Evolutionary conservation across 2,329 filamentous ascomycete genomes (phyloP), one percentile per base, ranked within the genome.

Genomic region (Penicillium sp.): DNA sequence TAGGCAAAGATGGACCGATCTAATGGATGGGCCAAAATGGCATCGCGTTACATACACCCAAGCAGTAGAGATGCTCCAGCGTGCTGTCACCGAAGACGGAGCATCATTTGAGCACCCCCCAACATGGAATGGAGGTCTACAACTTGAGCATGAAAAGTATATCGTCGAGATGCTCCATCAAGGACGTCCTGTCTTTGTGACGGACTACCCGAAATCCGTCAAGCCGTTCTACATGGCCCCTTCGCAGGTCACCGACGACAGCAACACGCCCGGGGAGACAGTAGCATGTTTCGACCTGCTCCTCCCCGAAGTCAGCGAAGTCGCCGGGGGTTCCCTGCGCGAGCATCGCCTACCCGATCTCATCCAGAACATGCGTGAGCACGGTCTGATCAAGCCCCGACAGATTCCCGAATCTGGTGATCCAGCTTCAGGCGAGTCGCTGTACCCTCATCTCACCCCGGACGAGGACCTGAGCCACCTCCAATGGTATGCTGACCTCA

Each of bases 181-280:
- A 48, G 81, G 82, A 19, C 76, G 78, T 2, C 94, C 94, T 8
- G 82, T 97, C 45, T 97, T 97, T 72, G 87, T 99, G 63, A 97
- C 93, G 15, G 83, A 97, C 73, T 99, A 97, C 71, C 94, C 94
- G n/a, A 85, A 85, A 63, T 80, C 82, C 48, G 86, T 94, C 73
- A 99, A 99, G 77, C 91, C 93, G 12, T 99, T 97, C 77, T 99
- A 93, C 75, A 93, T 92, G 89, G 75, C 84, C 2, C 84, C 86
- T 17, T 84, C 84, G 2, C 57, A 67, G 21, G 43, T 50, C 19
- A 40, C 56, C 7, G 53, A 59, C 13, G 37, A 19, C 19, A 50
- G 54, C 50, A 67, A 54, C 7, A 51, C 42, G 1, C 47, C 64
- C 13, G 59, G 65, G 35, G 68, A 74, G 49, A 95, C 91, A 5